phyloP scores from a whole-genome alignment of 495 filamentous ascomycete genomes.

The Parachaetomium inaequale region DNA sequence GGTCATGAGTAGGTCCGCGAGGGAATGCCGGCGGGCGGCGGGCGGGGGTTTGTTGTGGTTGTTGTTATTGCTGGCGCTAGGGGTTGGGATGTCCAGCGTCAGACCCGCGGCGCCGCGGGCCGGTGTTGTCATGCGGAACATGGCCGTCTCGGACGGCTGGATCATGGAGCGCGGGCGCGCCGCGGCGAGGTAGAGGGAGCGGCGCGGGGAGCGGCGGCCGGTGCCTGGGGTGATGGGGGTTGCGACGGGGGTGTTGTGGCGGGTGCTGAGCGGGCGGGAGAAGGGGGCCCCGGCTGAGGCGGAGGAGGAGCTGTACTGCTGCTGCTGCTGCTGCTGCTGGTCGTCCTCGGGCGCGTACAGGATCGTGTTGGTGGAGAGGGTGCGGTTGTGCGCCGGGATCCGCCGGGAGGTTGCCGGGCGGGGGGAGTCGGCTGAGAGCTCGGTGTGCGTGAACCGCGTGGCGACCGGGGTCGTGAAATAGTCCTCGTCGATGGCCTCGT shows the following conservation, averaged over 20 bases:
- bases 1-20: constrained; percentile 51
- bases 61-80: too few species aligned
- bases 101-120: constrained; percentile 12
- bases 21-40: constrained; percentile 10
- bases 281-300: constrained; percentile 41
- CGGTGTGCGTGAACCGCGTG: constrained; percentile 26
- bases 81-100: constrained; percentile 25
- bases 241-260: constrained; percentile 37
- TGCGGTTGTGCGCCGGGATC: constrained; percentile 54
- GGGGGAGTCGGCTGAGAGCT: constrained; percentile 30
- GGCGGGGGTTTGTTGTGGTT: neutral
- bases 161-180: constrained; percentile 52
- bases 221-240: constrained; percentile 36
- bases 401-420: constrained; percentile 33
- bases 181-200: constrained; percentile 37
- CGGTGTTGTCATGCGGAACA: constrained; percentile 45
- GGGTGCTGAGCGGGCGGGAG: constrained; percentile 34
- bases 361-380: constrained; percentile 73
- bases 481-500: constrained; percentile 38
- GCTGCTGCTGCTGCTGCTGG: too few species aligned
- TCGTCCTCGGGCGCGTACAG: constrained; percentile 58
- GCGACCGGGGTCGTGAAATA: constrained; percentile 47
- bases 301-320: constrained; percentile 48
- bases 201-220: constrained; percentile 50
- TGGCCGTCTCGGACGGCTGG: constrained; percentile 45